phyloP scores from a whole-genome alignment of 805 yeast genomes.

The Wickerhamiella spandovensis region DNA sequence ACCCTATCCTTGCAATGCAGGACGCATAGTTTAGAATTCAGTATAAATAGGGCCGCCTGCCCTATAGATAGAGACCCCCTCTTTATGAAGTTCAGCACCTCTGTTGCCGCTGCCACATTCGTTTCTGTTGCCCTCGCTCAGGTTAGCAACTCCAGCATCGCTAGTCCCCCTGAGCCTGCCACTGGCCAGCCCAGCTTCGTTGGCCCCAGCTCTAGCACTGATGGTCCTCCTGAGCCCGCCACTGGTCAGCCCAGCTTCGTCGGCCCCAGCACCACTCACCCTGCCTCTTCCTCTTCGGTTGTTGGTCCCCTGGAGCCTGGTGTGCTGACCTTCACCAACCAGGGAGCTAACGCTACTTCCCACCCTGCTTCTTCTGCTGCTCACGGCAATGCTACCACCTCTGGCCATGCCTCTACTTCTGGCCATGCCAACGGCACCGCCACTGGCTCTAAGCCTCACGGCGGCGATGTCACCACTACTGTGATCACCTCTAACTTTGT shows the following conservation, averaged over 20 bases:
- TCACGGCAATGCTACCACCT: background rate
- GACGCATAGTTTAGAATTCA: too few relatives aligned
- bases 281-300: too few relatives aligned
- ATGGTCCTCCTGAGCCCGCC: background rate
- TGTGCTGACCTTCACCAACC: too few relatives aligned
- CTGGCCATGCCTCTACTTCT: background rate
- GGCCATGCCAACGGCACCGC: background rate
- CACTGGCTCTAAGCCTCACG: background rate
- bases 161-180: background rate
- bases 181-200: background rate
- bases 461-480: background rate
- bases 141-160: background rate
- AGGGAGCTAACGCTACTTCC: background rate
- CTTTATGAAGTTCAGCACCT: background rate
- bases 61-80: too few relatives aligned
- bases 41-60: too few relatives aligned
- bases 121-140: background rate
- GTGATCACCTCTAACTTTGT: background rate
- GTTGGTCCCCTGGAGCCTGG: background rate
- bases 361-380: background rate
- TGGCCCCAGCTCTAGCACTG: background rate
- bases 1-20: too few relatives aligned
- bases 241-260: background rate
- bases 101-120: background rate
- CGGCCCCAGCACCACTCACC: background rate